Conservation (phyloP, 2,329 filamentous ascomycete genomes). For the Pseudopithomyces maydicus region DNA sequence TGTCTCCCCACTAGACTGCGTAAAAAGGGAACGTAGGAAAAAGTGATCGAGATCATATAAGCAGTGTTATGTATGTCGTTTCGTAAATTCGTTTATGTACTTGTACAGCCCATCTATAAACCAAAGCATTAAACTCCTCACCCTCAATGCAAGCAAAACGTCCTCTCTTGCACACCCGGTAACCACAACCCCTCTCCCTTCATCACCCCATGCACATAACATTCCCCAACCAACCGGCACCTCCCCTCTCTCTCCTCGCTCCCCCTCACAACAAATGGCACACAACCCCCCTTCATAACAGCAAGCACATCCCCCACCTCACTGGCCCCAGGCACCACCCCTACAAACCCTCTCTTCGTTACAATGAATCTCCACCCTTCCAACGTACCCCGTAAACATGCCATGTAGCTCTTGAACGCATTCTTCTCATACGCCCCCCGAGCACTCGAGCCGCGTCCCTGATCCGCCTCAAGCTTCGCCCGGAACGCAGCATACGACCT, state of each 20-base stretch:
- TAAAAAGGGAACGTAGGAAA: no score
- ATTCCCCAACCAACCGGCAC: background rate
- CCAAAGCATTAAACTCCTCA: no score
- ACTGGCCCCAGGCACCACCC: background rate
- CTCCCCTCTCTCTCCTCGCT: background rate
- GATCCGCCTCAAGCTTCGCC: background rate
- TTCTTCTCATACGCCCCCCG: background rate
- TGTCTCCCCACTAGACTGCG: no score
- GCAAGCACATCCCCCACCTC: conserved; percentile 2
- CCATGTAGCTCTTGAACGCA: background rate
- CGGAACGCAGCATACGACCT: background rate
- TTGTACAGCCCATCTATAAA: no score
- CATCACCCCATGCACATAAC: conserved; percentile 11
- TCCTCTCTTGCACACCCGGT: background rate
- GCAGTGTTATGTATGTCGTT: no score
- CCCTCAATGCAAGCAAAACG: background rate
- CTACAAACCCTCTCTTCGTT: conserved; percentile 10
- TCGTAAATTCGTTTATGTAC: no score
- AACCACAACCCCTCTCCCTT: conserved; percentile 6
- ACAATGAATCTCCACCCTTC: conserved; percentile 7
- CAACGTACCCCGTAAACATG: conserved; percentile 5
- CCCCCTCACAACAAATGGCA: conserved; percentile 6
- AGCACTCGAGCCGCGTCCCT: no score
- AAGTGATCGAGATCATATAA: no score
- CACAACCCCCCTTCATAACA: conserved; percentile 8